Evolutionary conservation across 225 moss, liverwort and hornwort genomes (phyloP), one percentile per base, ranked within the genome.

Genomic region (Ulota crispa): DNA sequence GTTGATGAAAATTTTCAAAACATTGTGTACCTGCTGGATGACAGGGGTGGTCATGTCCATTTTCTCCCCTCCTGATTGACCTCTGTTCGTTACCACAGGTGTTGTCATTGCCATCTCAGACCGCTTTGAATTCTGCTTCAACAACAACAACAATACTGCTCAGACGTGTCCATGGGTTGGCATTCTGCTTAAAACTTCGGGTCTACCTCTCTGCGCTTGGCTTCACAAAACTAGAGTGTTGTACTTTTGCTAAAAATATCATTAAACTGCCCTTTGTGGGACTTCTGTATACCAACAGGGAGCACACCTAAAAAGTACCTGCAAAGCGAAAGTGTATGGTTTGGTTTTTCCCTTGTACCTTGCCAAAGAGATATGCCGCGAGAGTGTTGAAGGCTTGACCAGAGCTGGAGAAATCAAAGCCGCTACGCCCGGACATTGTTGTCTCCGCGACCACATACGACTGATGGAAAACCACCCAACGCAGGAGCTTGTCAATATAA

Each of bases 31-130:
- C 93, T 93, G 93, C 64, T 95, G 97, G 62, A 95, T 78, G 23
- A 98, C 98, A 66, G 98, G 98, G 4, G 94, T 95, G 21, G 98
- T 95, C 98, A 95, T 98, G 59, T 95, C 94, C 92, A 98, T 92
- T 77, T 83, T 93, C 68, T 93, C 92, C 24, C 95, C 93, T 90
- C 73, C 50, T 68, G 93, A 82, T 76, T 72, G 86, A 23, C 57
- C 86, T 82, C 72, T 92, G 76, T 89, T 85, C 39, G 89, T 87
- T 36, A 95, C 73, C 73, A 95, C 98, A 70, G 98, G 98, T 27
- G 98, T 98, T 59, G 95, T 95, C 98, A 98, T 98, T 67, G 94
- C 89, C 93, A 98, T 94, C 81, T 93, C 88, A 61, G 89, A 89
- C 62, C 83, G 83, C 77, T 85, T 88, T 36, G 82, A 91, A 84